These are phyloP conservation scores for Aureobasidium subglaciale DNA, from an alignment of 2,329 filamentous ascomycete species.

Conservation along the genomic window DNA sequence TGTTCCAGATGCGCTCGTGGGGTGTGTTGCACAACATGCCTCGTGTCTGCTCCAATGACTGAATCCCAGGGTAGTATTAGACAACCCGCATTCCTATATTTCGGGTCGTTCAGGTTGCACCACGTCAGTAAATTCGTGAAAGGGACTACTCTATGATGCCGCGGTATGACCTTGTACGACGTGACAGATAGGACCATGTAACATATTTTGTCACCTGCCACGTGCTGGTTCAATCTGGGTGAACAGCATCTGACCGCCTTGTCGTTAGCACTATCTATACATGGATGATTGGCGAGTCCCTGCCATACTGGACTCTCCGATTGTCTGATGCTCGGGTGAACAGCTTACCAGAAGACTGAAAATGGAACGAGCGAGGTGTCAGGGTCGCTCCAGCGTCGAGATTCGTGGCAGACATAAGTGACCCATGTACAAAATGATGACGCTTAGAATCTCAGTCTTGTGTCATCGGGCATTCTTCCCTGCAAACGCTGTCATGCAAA, in stretches of 20 bases:
- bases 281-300: not conserved
- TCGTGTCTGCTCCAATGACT: slow-evolving; percentile 1
- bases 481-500: not conserved
- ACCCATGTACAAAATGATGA: slow-evolving; percentile 1
- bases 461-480: not conserved
- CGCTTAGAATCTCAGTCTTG: not conserved
- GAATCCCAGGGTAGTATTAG: not conserved
- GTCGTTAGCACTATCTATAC: not conserved
- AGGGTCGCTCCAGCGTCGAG: not conserved
- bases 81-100: slow-evolving; percentile 10
- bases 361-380: not conserved
- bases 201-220: not conserved
- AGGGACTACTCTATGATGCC: slow-evolving; percentile 1
- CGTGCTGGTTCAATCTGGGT: not conserved
- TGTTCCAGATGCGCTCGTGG: not conserved
- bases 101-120: slow-evolving; percentile 7
- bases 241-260: not conserved
- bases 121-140: not conserved
- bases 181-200: not conserved
- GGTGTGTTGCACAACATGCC: slow-evolving; percentile 9
- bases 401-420: not conserved
- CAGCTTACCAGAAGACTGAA: not conserved
- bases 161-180: slow-evolving; percentile 1
- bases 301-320: too few relatives aligned
- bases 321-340: not conserved